Conservation (phyloP, 202 grass and related monocot species). For the Setaria viridis region DNA sequence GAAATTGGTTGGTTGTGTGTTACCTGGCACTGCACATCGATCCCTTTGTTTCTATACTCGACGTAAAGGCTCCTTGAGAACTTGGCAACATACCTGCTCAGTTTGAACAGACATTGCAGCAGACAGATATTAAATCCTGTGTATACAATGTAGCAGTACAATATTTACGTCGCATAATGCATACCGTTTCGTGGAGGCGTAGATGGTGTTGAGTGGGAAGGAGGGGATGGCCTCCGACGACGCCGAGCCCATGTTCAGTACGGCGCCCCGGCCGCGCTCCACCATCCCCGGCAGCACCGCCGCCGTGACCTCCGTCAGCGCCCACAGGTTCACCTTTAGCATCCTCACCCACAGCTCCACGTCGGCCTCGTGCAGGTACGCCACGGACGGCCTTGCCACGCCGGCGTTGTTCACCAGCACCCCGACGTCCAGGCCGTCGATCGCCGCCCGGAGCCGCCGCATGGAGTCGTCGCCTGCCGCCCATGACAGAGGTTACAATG, state of each 20-base stretch:
- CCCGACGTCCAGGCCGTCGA: conserved; percentile 55
- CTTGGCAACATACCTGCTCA: conserved; percentile 48
- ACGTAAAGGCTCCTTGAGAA: conserved; percentile 58
- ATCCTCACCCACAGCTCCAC: conserved; percentile 41
- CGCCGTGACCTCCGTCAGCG: conserved; percentile 48
- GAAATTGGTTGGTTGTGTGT: neutral
- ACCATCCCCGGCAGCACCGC: conserved; percentile 60
- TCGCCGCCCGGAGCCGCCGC: conserved; percentile 16
- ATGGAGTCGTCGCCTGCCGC: neutral
- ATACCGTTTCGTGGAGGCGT: conserved; percentile 64
- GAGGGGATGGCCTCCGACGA: conserved; percentile 43
- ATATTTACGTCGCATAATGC: no score
- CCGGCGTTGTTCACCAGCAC: conserved; percentile 71
- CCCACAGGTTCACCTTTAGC: conserved; percentile 54
- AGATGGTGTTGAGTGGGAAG: conserved; percentile 61
- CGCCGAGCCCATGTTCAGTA: conserved; percentile 62
- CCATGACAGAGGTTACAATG: no score
- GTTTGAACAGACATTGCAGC: neutral
- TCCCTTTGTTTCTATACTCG: conserved; percentile 60
- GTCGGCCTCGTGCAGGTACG: conserved; percentile 61
- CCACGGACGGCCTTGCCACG: conserved; percentile 11
- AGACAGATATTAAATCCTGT: no score
- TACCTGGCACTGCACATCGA: conserved; percentile 70
- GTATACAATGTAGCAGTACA: no score
- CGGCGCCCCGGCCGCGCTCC: conserved; percentile 42